These are phyloP conservation scores for Colletotrichum sp. DNA, from an alignment of 2,329 filamentous ascomycete species.

Conservation along the genomic window DNA sequence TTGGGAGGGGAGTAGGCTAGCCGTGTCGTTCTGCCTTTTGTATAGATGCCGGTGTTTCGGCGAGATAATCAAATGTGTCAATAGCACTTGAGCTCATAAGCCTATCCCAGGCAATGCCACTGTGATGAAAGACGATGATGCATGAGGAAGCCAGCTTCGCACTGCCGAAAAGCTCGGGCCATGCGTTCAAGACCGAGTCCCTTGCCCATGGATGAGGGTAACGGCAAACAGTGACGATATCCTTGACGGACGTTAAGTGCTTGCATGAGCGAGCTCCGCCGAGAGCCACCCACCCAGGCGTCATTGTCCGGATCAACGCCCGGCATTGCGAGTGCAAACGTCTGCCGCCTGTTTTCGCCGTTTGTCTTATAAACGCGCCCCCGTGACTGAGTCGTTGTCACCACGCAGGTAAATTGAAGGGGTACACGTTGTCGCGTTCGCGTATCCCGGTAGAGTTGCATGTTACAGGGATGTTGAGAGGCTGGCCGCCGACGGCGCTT, in stretches of 20 bases:
- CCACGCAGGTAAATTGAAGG: neutral
- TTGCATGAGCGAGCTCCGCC: neutral
- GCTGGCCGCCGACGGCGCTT: neutral
- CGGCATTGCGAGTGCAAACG: neutral
- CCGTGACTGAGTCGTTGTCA: neutral
- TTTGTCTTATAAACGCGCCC: neutral
- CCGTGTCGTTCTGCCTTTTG: slow-evolving; percentile 21
- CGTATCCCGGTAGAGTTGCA: neutral
- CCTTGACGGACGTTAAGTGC: neutral
- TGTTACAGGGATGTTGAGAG: neutral
- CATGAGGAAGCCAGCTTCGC: neutral
- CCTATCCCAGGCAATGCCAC: neutral
- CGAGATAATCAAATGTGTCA: neutral
- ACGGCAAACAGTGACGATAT: neutral
- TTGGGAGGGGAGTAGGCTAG: slow-evolving; percentile 24
- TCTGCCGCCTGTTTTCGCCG: neutral
- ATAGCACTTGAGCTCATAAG: fast-evolving
- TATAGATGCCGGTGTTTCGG: neutral
- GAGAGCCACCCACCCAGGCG: neutral
- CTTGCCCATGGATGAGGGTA: neutral
- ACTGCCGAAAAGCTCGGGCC: neutral
- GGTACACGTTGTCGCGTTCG: neutral
- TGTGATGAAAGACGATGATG: neutral
- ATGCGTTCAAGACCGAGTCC: neutral
- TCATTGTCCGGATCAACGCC: neutral